These are phyloP conservation scores for Bisporella sp. DNA, from an alignment of 2,329 filamentous ascomycete species.

Conservation along the genomic window DNA sequence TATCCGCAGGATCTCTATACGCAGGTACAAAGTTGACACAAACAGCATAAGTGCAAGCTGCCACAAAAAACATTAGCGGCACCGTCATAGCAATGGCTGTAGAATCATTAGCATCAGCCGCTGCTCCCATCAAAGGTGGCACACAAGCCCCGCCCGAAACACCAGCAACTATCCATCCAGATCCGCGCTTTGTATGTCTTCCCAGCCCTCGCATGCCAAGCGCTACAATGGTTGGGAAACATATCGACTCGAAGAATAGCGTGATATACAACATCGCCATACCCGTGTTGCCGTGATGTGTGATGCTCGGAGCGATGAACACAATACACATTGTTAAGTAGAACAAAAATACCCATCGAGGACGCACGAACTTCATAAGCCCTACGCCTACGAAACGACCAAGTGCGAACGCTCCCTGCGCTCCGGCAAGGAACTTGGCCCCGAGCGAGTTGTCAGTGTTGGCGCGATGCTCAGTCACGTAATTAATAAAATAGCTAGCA, in stretches of 20 bases:
- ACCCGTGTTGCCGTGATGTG: slow-evolving; percentile 39
- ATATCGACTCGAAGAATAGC: slow-evolving; percentile 45
- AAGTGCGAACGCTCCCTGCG: slow-evolving; percentile 47
- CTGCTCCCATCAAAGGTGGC: slow-evolving; percentile 39
- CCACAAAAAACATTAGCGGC: slow-evolving; percentile 40
- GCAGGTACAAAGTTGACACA: slow-evolving; percentile 29
- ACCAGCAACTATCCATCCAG: slow-evolving; percentile 40
- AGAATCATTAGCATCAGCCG: slow-evolving; percentile 23
- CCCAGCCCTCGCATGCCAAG: slow-evolving; percentile 45
- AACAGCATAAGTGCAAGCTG: slow-evolving; percentile 37
- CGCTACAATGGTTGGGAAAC: slow-evolving; percentile 47
- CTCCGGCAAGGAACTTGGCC: slow-evolving; percentile 44
- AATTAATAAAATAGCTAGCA: slow-evolving; percentile 49
- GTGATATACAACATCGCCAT: slow-evolving; percentile 43
- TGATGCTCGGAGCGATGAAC: slow-evolving; percentile 43
- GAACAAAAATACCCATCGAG: slow-evolving; percentile 41
- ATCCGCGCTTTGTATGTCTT: slow-evolving; percentile 42
- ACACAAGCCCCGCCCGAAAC: slow-evolving; percentile 42
- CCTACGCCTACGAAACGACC: slow-evolving; percentile 43
- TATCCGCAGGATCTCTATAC: slow-evolving; percentile 17
- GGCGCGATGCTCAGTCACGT: slow-evolving; percentile 33
- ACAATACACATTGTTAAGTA: slow-evolving; percentile 40
- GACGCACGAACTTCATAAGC: slow-evolving; percentile 44
- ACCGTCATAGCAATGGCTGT: slow-evolving; percentile 32
- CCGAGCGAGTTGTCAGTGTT: slow-evolving; percentile 29